Base-by-base conservation (phyloP, 176 grass and related monocot genomes). In the Ampelocalamus luodianensis region DNA sequence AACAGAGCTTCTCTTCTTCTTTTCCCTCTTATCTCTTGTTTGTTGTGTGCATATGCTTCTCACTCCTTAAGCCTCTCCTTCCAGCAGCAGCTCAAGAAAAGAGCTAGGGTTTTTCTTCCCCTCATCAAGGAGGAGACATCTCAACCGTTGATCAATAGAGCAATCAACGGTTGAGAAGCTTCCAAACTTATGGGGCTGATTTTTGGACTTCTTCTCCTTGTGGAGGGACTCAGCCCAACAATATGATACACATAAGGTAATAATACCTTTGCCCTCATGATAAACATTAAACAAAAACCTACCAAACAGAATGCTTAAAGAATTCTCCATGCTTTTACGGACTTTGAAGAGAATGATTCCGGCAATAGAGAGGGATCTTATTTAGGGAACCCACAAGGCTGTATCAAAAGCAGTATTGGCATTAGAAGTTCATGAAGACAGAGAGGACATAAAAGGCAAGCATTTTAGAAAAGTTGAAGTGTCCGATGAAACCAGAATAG, bases 361-460 rank as follows among this genome's bases (percentile, higher is more conserved):
- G 56, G 89, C 87, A 24, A 98, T 29, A 18, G 96, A 98, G 93
- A 76, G 96, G 96, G 70, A 98, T 98, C 91, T 98, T 98, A 77
- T 98, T 98, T 60, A 98, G 76, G 18, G 96, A 98, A 2, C 93
- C 96, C 62, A 98, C 91, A 86, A 98, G 90, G 79, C 96, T 98
- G 87, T 16, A 85, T 76, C 43, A 78, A 20, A 60, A 90, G 64
- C 3, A 68, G 80, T 65, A 46, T n/a, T 65, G 26, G 10, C 27
- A 46, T 90, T 51, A 82, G 74, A 85, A 46, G 32, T 32, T 48
- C 46, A 77, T 36, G 15, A 56, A 27, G 10, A 67, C 39, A 54
- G 22, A 50, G 34, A 64, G 22, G 12, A 80, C 4, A 55, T 42
- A 59, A 68, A n/a, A 22, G 13, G 32, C 22, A 71, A 56, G 15